phyloP scores from a whole-genome alignment of 495 filamentous ascomycete species.

The Tricharina praecox region DNA sequence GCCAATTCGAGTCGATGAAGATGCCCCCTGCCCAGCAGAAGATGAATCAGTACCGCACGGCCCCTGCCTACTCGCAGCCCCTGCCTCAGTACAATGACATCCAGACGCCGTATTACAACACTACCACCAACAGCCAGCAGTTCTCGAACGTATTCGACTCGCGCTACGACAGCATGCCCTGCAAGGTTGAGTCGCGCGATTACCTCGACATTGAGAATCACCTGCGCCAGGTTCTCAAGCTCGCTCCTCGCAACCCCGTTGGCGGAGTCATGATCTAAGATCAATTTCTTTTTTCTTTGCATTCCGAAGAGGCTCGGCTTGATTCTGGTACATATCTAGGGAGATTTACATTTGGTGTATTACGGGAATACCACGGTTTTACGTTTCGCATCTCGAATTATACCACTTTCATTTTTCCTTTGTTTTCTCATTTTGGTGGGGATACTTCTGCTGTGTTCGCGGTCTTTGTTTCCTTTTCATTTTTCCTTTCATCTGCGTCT shows the following conservation, averaged over 20 bases:
- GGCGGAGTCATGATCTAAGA: conserved; percentile 18
- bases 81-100: background rate
- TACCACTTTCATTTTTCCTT: background rate
- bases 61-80: too few species aligned
- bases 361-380: background rate
- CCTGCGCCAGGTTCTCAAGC: conserved; percentile 21
- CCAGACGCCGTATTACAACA: background rate
- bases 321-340: conserved; percentile 1
- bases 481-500: background rate
- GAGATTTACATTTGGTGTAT: background rate
- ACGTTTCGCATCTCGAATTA: background rate
- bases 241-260: background rate
- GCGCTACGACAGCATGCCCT: conserved; percentile 1
- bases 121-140: conserved; percentile 9
- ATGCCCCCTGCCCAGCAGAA: background rate
- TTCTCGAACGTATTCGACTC: conserved; percentile 19
- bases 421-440: background rate
- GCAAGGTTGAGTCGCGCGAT: conserved; percentile 9
- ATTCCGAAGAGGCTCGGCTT: background rate
- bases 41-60: too few species aligned
- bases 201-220: conserved; percentile 24
- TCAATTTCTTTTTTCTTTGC: background rate
- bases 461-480: background rate
- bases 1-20: background rate
- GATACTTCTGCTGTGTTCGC: background rate